Evolutionary conservation across 2,329 filamentous ascomycete genomes (phyloP).

Genomic region (Clonostachys chloroleuca): DNA sequence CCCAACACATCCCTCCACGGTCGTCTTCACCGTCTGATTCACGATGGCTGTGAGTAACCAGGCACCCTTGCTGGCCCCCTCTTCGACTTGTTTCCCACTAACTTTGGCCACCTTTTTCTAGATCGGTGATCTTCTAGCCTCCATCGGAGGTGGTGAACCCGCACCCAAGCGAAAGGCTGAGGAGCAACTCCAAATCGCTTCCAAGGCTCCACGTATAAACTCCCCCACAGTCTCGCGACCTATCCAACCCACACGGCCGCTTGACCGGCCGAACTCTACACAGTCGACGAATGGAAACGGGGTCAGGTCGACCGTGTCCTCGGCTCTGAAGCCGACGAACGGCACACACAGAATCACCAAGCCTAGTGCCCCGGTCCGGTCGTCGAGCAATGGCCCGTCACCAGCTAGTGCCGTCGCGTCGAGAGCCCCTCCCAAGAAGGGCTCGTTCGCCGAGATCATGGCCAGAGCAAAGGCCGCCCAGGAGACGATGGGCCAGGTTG

Average conservation of each 20-base stretch:
- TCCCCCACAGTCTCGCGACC: slow-evolving; percentile 7
- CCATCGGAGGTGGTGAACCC: slow-evolving; percentile 53
- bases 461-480: slow-evolving; percentile 66
- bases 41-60: slow-evolving; percentile 5
- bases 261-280: slow-evolving; percentile 12
- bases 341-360: slow-evolving; percentile 14
- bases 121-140: slow-evolving; percentile 52
- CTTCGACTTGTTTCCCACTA: too few relatives aligned
- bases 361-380: slow-evolving; percentile 4
- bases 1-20: too few relatives aligned
- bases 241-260: slow-evolving; percentile 12
- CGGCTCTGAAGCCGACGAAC: slow-evolving; percentile 17
- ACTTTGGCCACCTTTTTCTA: not conserved
- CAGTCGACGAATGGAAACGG: slow-evolving; percentile 9
- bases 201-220: slow-evolving; percentile 34
- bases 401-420: slow-evolving; percentile 16
- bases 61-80: not conserved
- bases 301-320: slow-evolving; percentile 3
- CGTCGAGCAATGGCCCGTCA: slow-evolving; percentile 26
- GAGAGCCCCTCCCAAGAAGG: slow-evolving; percentile 59
- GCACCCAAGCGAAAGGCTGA: slow-evolving; percentile 54
- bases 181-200: slow-evolving; percentile 34
- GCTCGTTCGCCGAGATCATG: slow-evolving; percentile 71
- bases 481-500: slow-evolving; percentile 54
- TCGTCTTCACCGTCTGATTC: not conserved